Conservation (phyloP, 495 filamentous ascomycete species). For the Hypomontagnella submonticulosa region DNA sequence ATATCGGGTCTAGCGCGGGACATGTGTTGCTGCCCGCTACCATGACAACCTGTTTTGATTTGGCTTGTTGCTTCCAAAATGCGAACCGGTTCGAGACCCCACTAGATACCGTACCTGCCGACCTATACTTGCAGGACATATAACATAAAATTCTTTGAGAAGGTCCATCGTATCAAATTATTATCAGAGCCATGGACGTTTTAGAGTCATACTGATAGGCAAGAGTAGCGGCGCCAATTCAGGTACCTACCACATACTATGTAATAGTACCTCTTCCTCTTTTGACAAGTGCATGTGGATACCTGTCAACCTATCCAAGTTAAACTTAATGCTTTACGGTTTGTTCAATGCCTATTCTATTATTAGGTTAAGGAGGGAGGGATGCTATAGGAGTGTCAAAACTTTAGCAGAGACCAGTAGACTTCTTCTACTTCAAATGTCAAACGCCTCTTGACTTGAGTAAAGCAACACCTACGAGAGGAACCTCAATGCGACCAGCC, state of each 20-base stretch:
- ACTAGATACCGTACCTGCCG: conserved; percentile 12
- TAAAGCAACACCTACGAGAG: background rate
- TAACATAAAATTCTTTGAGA: background rate
- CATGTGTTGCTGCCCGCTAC: conserved; percentile 47
- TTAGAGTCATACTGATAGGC: too few relatives aligned
- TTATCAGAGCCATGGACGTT: too few relatives aligned
- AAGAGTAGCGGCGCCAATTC: too few relatives aligned
- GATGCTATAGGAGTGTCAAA: too few relatives aligned
- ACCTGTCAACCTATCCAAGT: too few relatives aligned
- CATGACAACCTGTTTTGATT: conserved; percentile 45
- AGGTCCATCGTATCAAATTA: conserved; percentile 16
- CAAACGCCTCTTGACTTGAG: background rate
- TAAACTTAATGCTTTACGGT: too few relatives aligned
- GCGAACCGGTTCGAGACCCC: conserved; percentile 3
- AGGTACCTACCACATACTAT: too few relatives aligned
- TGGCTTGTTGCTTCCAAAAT: conserved; percentile 10
- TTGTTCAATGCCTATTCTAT: too few relatives aligned
- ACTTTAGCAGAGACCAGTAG: too few relatives aligned
- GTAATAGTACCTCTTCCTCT: too few relatives aligned
- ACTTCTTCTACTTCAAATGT: background rate
- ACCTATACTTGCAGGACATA: conserved; percentile 11
- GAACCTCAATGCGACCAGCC: conserved; percentile 7
- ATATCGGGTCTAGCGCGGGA: conserved; percentile 35
- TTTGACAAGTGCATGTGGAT: too few relatives aligned
- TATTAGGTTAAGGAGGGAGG: too few relatives aligned